Evolutionary conservation across 2,329 filamentous ascomycete genomes (phyloP).

Genomic region (Fusarium sp.): DNA sequence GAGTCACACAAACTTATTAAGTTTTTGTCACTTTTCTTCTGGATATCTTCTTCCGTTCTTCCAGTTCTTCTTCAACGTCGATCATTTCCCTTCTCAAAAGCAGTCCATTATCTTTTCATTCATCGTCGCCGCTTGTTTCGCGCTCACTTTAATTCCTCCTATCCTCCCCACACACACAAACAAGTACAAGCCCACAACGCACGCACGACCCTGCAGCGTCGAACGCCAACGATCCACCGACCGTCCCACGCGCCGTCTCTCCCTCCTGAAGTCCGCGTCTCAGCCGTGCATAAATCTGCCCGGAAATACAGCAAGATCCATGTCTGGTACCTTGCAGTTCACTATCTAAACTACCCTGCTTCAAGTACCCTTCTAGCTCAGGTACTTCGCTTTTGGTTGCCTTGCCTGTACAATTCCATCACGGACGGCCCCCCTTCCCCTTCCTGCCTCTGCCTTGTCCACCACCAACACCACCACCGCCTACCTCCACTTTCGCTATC

Average conservation of each 20-base stretch:
- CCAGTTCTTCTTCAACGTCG: slow-evolving; percentile 17
- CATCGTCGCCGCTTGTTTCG: slow-evolving; percentile 32
- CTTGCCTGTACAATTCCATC: slow-evolving; percentile 39
- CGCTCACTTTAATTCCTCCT: slow-evolving; percentile 24
- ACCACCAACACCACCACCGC: slow-evolving; percentile 30
- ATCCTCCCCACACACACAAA: slow-evolving; percentile 30
- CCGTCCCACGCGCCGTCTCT: slow-evolving; percentile 47
- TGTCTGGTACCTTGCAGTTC: slow-evolving; percentile 35
- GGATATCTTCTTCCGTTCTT: slow-evolving; percentile 12
- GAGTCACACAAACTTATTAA: background rate
- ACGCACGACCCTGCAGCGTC: slow-evolving; percentile 41
- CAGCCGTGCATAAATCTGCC: slow-evolving; percentile 48
- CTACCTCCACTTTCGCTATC: slow-evolving; percentile 39
- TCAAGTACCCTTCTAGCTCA: slow-evolving; percentile 32
- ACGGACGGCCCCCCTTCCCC: slow-evolving; percentile 34
- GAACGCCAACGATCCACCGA: slow-evolving; percentile 44
- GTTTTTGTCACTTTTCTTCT: slow-evolving; percentile 9
- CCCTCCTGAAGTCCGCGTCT: slow-evolving; percentile 48
- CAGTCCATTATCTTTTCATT: slow-evolving; percentile 13
- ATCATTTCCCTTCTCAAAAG: slow-evolving; percentile 13
- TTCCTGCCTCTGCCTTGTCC: slow-evolving; percentile 35
- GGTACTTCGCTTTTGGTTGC: slow-evolving; percentile 32
- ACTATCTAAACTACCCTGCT: slow-evolving; percentile 23
- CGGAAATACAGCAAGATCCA: slow-evolving; percentile 34
- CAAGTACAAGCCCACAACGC: slow-evolving; percentile 28